These are phyloP conservation scores for Dalechampia spathulata DNA, from an alignment of 441 rosid genomes.

Conservation along the genomic window DNA sequence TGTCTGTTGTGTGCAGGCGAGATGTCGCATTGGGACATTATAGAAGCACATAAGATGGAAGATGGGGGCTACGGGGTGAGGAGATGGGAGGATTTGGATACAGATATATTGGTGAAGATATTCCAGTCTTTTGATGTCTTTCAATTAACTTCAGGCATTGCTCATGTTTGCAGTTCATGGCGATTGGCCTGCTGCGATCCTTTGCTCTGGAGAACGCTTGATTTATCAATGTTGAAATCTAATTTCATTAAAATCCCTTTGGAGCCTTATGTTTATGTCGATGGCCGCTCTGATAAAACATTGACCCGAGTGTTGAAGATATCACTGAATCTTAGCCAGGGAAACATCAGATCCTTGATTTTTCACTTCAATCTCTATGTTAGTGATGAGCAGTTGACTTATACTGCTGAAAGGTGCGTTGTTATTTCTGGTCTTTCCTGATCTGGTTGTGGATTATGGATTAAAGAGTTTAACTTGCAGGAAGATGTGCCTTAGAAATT, in stretches of 20 bases:
- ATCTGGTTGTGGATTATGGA: too few species aligned
- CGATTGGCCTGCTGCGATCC: conserved; percentile 76
- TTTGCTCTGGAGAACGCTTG: conserved; percentile 69
- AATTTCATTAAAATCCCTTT: conserved; percentile 62
- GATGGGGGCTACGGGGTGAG: conserved; percentile 27
- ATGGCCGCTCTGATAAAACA: conserved; percentile 41
- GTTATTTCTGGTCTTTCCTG: background rate
- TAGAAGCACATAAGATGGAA: conserved; percentile 34
- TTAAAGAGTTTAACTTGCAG: background rate
- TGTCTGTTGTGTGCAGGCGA: conserved; percentile 13
- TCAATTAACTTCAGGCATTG: conserved; percentile 55
- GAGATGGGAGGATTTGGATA: conserved; percentile 83
- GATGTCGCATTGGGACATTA: conserved; percentile 17
- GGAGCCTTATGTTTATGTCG: conserved; percentile 73
- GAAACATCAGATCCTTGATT: conserved; percentile 46
- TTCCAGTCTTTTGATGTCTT: conserved; percentile 49
- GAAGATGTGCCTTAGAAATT: background rate
- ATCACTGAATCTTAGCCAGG: conserved; percentile 62
- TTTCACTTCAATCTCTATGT: conserved; percentile 61
- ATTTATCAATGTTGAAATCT: conserved; percentile 59
- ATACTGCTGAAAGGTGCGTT: conserved; percentile 68
- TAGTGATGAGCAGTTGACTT: conserved; percentile 67
- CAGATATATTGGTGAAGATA: conserved; percentile 58
- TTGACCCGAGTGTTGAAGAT: conserved; percentile 52
- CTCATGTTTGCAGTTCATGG: conserved; percentile 76